Conservation (phyloP, 164 flowering plant genomes). For the Nymphaea thermarum region DNA sequence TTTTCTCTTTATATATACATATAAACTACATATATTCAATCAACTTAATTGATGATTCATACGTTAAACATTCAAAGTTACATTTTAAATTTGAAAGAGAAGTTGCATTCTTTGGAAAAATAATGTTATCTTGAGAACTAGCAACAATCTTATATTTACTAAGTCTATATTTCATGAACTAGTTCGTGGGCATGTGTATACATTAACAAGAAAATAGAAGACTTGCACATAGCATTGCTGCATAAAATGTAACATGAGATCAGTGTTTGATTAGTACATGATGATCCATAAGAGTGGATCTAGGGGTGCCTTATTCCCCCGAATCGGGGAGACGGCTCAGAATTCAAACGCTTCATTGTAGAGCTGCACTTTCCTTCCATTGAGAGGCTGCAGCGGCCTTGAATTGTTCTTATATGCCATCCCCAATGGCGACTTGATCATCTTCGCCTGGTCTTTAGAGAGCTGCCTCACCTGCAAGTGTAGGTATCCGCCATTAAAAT, state of each 20-base stretch:
- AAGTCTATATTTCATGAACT: not conserved
- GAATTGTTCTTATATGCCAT: slow-evolving; percentile 25
- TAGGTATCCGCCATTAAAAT: not conserved
- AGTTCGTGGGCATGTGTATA: not conserved
- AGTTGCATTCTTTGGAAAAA: too few relatives aligned
- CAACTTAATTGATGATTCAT: too few relatives aligned
- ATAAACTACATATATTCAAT: too few relatives aligned
- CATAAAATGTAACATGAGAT: not conserved
- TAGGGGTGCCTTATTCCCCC: too few relatives aligned
- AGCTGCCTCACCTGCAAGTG: slow-evolving; percentile 44
- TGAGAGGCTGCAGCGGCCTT: slow-evolving; percentile 60
- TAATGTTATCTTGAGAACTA: too few relatives aligned
- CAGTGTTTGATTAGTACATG: not conserved
- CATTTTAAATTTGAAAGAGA: too few relatives aligned
- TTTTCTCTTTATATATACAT: too few relatives aligned
- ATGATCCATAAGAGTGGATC: not conserved
- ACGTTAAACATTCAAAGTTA: too few relatives aligned
- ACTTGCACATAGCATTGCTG: not conserved
- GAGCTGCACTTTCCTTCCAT: slow-evolving; percentile 38
- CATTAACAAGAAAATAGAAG: not conserved
- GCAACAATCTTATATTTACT: too few relatives aligned
- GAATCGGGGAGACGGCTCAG: not conserved
- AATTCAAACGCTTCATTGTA: slow-evolving; percentile 15
- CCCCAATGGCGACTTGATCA: slow-evolving; percentile 39
- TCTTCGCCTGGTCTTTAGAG: slow-evolving; percentile 37